A percentile compares a stretch with the other conserved stretches of the same genome.
phyloP scores from a whole-genome alignment of 768 basidiomycete genomes.

The Gyrodon lividus region DNA sequence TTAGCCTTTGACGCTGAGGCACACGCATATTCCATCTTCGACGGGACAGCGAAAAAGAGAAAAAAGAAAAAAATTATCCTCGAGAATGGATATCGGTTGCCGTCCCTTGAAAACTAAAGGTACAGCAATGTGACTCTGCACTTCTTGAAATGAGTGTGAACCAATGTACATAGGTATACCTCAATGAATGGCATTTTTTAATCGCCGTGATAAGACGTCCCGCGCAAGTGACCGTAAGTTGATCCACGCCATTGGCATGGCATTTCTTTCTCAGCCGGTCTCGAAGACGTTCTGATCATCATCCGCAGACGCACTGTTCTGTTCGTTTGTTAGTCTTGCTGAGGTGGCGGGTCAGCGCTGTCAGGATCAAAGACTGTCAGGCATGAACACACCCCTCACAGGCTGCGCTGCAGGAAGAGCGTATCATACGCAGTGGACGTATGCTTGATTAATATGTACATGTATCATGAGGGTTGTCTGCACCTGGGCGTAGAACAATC shows the following conservation, averaged over 20 bases:
- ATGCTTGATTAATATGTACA: too few relatives aligned
- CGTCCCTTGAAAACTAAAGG: conserved; percentile 3
- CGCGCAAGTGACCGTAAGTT: not conserved
- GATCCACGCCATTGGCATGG: conserved; percentile 2
- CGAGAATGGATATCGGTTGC: conserved; percentile 24
- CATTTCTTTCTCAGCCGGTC: conserved; percentile 13
- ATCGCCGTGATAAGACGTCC: not conserved
- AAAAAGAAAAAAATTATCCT: conserved; percentile 18
- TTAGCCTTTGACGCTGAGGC: conserved; percentile 27
- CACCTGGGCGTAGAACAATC: conserved; percentile 20
- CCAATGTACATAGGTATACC: not conserved
- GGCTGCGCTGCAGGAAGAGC: not conserved
- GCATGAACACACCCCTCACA: not conserved
- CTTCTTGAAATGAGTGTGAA: conserved; percentile 3
- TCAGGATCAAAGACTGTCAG: not conserved
- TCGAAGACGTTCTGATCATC: conserved; percentile 20
- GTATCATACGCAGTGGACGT: too few relatives aligned
- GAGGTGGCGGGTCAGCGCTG: not conserved
- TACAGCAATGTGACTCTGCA: not conserved
- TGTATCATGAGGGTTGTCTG: not conserved
- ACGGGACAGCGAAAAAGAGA: too few relatives aligned
- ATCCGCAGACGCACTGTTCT: conserved; percentile 20
- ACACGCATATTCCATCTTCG: conserved; percentile 23
- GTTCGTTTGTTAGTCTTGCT: not conserved
- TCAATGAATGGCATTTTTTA: not conserved